Conservation (phyloP, 495 filamentous ascomycete genomes). For the Stereocaulon alpinum region DNA sequence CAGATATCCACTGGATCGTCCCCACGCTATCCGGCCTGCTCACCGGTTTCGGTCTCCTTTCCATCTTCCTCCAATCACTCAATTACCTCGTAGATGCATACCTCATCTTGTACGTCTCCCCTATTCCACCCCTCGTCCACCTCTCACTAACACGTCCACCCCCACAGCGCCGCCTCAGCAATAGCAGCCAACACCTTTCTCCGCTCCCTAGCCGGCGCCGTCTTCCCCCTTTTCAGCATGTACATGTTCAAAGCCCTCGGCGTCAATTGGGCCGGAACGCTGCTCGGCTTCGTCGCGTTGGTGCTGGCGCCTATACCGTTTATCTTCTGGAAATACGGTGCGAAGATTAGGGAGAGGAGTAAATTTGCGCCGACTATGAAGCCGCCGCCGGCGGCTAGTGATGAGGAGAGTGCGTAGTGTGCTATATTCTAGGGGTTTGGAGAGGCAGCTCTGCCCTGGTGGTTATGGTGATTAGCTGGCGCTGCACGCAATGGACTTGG, state of each 20-base stretch:
- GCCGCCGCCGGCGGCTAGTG: not conserved
- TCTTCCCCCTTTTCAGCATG: slow-evolving; percentile 70
- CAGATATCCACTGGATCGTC: slow-evolving; percentile 67
- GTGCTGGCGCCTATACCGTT: slow-evolving; percentile 66
- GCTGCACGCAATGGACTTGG: too few relatives aligned
- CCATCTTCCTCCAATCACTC: slow-evolving; percentile 74
- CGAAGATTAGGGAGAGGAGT: slow-evolving; percentile 53
- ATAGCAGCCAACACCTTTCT: slow-evolving; percentile 87
- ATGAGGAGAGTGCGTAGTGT: not conserved
- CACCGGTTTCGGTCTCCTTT: slow-evolving; percentile 54
- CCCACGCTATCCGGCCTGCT: slow-evolving; percentile 61
- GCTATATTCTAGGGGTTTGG: not conserved
- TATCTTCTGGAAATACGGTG: slow-evolving; percentile 52
- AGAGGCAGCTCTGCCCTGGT: not conserved
- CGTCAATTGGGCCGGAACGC: slow-evolving; percentile 65
- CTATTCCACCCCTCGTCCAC: slow-evolving; percentile 13
- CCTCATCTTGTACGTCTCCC: slow-evolving; percentile 62
- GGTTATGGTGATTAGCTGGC: too few relatives aligned
- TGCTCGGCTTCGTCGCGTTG: slow-evolving; percentile 64
- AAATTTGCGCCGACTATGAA: slow-evolving; percentile 52
- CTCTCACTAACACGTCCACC: slow-evolving; percentile 2
- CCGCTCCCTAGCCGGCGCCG: slow-evolving; percentile 63
- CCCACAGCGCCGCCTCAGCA: slow-evolving; percentile 60
- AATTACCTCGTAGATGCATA: slow-evolving; percentile 87
- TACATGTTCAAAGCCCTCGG: slow-evolving; percentile 74